A percentile compares a stretch with the other conserved stretches of the same genome.
Evolutionary conservation across 2,329 filamentous ascomycete species (phyloP).

Genomic region (Curvularia lunata): DNA sequence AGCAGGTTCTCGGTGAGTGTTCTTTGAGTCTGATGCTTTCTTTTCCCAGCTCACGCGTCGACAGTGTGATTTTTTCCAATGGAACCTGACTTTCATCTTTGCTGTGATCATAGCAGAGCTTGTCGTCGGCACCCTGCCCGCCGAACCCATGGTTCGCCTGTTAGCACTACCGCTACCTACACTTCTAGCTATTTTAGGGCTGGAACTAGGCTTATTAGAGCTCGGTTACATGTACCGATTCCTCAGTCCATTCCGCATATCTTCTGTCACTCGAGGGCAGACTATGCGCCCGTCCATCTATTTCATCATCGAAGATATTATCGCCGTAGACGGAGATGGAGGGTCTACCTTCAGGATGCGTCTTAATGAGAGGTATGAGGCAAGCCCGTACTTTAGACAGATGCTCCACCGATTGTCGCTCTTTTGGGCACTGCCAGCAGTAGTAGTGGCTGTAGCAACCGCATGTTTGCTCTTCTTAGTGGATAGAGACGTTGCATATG

Average conservation of each 20-base stretch:
- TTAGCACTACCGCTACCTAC: not conserved
- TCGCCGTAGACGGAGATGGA: not conserved
- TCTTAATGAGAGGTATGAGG: not conserved
- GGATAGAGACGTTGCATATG: not conserved
- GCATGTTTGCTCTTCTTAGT: not conserved
- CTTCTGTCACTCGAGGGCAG: not conserved
- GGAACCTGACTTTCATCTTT: not conserved
- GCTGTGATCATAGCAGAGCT: not conserved
- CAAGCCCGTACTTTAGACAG: not conserved
- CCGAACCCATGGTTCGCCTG: not conserved
- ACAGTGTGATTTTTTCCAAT: not conserved
- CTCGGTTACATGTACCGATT: not conserved
- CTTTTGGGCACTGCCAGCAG: not conserved
- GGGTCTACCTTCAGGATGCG: not conserved
- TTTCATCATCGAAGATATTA: not conserved
- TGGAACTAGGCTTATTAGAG: not conserved
- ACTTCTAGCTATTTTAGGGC: not conserved
- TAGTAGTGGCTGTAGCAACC: not conserved
- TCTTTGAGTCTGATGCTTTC: not conserved
- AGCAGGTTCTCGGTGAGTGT: not conserved
- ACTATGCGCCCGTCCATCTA: not conserved
- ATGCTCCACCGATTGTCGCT: not conserved
- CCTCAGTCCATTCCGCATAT: not conserved
- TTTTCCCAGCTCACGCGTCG: not conserved
- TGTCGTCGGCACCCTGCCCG: not conserved